Evolutionary conservation across 345 rosid species (phyloP), one percentile per base, ranked within the genome.

Genomic region (Populus pruinosa): DNA sequence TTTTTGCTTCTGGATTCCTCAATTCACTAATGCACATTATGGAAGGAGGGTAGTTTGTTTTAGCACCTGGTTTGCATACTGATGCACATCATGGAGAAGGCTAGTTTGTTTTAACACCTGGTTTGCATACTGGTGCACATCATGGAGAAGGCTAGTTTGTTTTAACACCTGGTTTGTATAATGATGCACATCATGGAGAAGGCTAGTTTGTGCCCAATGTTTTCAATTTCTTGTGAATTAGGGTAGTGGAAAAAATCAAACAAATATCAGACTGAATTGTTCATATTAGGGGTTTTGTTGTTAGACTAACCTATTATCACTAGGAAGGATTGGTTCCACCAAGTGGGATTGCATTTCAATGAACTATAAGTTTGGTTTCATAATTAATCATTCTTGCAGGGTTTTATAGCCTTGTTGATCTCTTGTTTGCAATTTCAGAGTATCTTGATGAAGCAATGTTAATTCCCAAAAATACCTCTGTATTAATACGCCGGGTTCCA

Each of bases 391-490:
- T 74, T n/a, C 71, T 56, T 86, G 71, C 79, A 81, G 77, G 83
- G 76, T 78, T 89, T 91, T 84, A 91, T 90, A 77, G 85, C 44
- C 39, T 49, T 78, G 64, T 67, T 71, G 38, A 83, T 88, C 70
- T 83, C 82, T 83, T 78, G 89, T 83, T 90, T 87, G 77, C 80
- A 83, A 84, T 92, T 96, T 92, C 98, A 96, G 99, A 96, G 85
- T 96, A 93, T 90, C 87, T 86, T 78, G 99, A 92, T 90, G 98
- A 93, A 87, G 94, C 90, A 62, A 91, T 87, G 93, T 83, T 96
- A 90, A 91, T 96, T 69, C 99, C 99, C 18, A 96, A 96, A 92
- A 91, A 90, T 87, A 93, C 99, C 44, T 91, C 98, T 83, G 99
- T 96, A 62, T 88, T 96, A 83, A 91, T 96, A 82, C 94, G 98